Base-by-base conservation (phyloP, 2,329 filamentous ascomycete species). In the Fusarium goolgardi region DNA sequence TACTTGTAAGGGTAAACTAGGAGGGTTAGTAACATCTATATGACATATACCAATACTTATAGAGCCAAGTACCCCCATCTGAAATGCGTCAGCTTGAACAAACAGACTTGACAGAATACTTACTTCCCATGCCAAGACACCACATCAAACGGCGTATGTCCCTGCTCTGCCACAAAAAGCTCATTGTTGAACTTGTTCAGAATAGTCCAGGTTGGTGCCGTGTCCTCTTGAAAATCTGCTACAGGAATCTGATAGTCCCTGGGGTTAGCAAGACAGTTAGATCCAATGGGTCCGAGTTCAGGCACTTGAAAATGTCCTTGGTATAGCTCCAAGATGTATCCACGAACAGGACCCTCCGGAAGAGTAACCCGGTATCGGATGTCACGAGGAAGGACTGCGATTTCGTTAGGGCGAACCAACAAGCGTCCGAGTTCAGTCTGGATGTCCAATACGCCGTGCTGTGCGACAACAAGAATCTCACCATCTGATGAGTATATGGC, bases 401-500 rank as follows among this genome's bases (percentile, higher is more conserved):
- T 92, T 76, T 95, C 92, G 75, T 90, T 90, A 2, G 91, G 91
- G 44, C 91, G 85, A n/a, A 94, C 88, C 39, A 92, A 84, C 3
- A 95, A 79, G 67, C 84, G 86, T 37, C 92, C 92, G 31, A 94
- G 81, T 76, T 95, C 92, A 1, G 92, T 95, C 72, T 89, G 86
- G 58, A 95, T 90, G 71, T 94, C 90, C 40, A 95, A 80, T 7
- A 85, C 84, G 1, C 92, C 92, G 60, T 91, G 86, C 74, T 95
- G 92, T 5, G 90, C 85, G 5, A 95, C 90, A 63, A 95, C 88
- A 37, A 94, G 79, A 73, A 93, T 86, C 76, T 95, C 92, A 10
- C 92, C 92, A 73, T 95, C 92, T 0, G 93, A 90, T 6, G 91
- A 94, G 82, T 94, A 96, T 78, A 94, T 94, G 0, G 92, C 92